Evolutionary conservation across 495 filamentous ascomycete species (phyloP).

Genomic region (Haplographium delicatum): DNA sequence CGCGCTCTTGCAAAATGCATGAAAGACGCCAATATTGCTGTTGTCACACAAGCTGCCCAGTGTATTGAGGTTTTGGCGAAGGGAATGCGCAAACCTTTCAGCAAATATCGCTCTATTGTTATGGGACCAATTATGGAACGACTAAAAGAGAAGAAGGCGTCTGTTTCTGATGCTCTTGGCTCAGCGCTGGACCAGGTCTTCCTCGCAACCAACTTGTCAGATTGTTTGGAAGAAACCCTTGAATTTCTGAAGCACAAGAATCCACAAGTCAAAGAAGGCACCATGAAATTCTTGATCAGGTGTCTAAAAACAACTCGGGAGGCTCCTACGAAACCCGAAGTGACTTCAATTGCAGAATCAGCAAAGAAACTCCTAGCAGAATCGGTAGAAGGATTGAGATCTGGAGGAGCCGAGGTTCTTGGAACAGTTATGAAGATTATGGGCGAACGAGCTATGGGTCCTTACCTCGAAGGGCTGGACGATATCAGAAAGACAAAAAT

Average conservation of each 20-base stretch:
- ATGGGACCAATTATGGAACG: conserved; percentile 88
- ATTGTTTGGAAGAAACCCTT: conserved; percentile 83
- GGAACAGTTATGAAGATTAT: conserved; percentile 99
- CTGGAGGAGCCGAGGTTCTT: conserved; percentile 83
- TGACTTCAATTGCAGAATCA: conserved; percentile 77
- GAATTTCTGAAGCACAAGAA: conserved; percentile 91
- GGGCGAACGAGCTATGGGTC: conserved; percentile 93
- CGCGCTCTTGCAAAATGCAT: conserved; percentile 79
- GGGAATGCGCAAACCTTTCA: conserved; percentile 72
- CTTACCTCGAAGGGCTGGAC: conserved; percentile 89
- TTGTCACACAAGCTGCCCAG: conserved; percentile 89
- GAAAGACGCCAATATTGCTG: conserved; percentile 97
- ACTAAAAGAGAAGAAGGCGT: conserved; percentile 93
- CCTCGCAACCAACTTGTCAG: conserved; percentile 65
- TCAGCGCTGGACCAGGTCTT: conserved; percentile 87
- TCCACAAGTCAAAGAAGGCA: conserved; percentile 92
- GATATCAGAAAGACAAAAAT: conserved; percentile 95
- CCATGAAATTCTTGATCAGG: conserved; percentile 82
- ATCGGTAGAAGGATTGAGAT: conserved; percentile 74
- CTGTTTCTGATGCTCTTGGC: conserved; percentile 80
- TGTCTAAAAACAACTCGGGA: conserved; percentile 80
- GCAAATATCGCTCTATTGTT: conserved; percentile 72
- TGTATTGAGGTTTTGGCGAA: conserved; percentile 91
- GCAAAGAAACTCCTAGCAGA: conserved; percentile 87
- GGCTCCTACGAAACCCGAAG: conserved; percentile 76